Evolutionary conservation across 2,329 filamentous ascomycete species (phyloP).

Genomic region (Cladosporium halotolerans): DNA sequence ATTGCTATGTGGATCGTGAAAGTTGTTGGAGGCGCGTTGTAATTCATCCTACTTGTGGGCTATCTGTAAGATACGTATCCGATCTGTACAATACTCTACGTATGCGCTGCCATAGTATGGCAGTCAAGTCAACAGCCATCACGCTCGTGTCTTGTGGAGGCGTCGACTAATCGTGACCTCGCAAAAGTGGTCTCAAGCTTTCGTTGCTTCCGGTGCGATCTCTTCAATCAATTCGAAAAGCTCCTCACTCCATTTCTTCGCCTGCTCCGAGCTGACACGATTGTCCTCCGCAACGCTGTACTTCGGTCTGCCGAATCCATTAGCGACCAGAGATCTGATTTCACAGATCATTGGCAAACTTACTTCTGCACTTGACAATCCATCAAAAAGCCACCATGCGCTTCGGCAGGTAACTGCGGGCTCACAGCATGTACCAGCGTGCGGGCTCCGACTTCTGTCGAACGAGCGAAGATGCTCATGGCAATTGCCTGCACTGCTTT

Average conservation of each 20-base stretch:
- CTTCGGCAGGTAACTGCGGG: slow-evolving; percentile 23
- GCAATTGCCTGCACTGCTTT: not conserved
- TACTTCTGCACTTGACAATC: slow-evolving; percentile 24
- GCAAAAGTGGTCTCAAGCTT: too few relatives aligned
- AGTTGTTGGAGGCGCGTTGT: slow-evolving; percentile 9
- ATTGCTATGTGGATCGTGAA: slow-evolving; percentile 69
- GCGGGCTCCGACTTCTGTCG: slow-evolving; percentile 31
- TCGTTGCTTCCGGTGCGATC: not conserved
- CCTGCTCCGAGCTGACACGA: slow-evolving; percentile 15
- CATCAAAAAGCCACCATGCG: slow-evolving; percentile 34
- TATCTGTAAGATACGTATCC: not conserved
- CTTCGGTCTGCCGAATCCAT: not conserved
- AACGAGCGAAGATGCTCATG: slow-evolving; percentile 18
- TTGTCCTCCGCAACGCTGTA: slow-evolving; percentile 1
- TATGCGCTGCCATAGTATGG: too few relatives aligned
- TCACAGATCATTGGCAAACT: slow-evolving; percentile 12
- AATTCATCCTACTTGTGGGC: not conserved
- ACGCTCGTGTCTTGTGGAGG: too few relatives aligned
- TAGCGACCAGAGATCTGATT: not conserved
- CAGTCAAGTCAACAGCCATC: too few relatives aligned
- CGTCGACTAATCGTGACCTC: too few relatives aligned
- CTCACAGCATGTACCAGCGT: slow-evolving; percentile 31
- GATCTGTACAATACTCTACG: not conserved
- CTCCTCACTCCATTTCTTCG: slow-evolving; percentile 31
- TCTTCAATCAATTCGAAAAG: slow-evolving; percentile 29